Conservation (phyloP, 768 basidiomycete species). For the Sistotremastrum suecicum region DNA sequence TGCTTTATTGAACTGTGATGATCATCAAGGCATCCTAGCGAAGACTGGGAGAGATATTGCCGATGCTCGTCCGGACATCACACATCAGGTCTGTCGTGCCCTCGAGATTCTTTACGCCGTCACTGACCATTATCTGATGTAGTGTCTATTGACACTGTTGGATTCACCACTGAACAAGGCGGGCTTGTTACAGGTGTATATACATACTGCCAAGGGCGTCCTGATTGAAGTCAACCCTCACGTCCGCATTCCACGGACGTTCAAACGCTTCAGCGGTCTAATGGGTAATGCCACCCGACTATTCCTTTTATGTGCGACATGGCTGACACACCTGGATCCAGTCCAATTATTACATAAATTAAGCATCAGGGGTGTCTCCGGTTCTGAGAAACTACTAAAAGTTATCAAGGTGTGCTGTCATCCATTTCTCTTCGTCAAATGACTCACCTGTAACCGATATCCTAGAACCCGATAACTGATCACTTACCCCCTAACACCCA, state of each 20-base stretch:
- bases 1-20: constrained; percentile 93
- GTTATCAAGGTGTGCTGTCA: constrained; percentile 68
- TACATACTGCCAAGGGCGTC: constrained; percentile 91
- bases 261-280: constrained; percentile 95
- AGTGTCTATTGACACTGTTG: constrained; percentile 92
- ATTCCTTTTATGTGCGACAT: neutral
- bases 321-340: constrained; percentile 16
- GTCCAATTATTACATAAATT: constrained; percentile 96
- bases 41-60: constrained; percentile 97
- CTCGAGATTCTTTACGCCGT: neutral
- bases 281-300: constrained; percentile 55
- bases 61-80: constrained; percentile 97
- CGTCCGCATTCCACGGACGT: constrained; percentile 94
- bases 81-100: constrained; percentile 69
- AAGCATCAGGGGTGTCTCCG: constrained; percentile 90
- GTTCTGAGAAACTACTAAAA: constrained; percentile 91
- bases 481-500: constrained; percentile 91
- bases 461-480: constrained; percentile 83
- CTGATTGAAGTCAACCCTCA: constrained; percentile 98
- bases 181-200: constrained; percentile 91
- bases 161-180: constrained; percentile 98
- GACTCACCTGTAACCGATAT: constrained; percentile 2
- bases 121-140: neutral
- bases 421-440: constrained; percentile 1
- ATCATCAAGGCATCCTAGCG: constrained; percentile 96